A percentile compares a stretch with the other conserved stretches of the same genome.
phyloP scores from a whole-genome alignment of 164 flowering plant species.

The Pachysandra terminalis region DNA sequence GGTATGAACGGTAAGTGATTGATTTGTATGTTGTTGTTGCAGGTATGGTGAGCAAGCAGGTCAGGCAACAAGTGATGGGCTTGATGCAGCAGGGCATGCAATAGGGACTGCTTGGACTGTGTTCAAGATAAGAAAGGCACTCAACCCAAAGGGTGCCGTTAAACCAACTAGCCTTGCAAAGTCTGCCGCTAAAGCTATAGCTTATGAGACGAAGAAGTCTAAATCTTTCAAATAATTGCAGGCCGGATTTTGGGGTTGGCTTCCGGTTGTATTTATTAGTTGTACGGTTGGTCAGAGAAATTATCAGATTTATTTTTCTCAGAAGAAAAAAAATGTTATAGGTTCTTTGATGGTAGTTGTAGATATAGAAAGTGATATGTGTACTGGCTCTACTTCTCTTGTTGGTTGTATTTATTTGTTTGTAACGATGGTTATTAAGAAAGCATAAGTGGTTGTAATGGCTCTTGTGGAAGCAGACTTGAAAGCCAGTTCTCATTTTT shows the following conservation, averaged over 20 bases:
- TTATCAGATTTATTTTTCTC: too few species aligned
- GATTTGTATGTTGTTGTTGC: constrained; percentile 6
- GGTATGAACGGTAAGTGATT: neutral
- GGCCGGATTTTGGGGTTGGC: neutral
- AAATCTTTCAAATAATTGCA: constrained; percentile 22
- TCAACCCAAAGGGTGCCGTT: constrained; percentile 70
- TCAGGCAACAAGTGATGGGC: constrained; percentile 61
- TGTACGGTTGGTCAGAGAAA: too few species aligned
- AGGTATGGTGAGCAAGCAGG: constrained; percentile 88
- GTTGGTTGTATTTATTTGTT: too few species aligned
- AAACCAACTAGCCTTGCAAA: constrained; percentile 60
- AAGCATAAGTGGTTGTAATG: too few species aligned
- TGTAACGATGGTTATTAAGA: too few species aligned
- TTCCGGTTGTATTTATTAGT: too few species aligned
- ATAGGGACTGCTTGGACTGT: constrained; percentile 90
- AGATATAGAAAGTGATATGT: too few species aligned
- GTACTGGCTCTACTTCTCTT: too few species aligned
- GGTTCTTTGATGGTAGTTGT: too few species aligned
- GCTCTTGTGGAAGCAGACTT: too few species aligned
- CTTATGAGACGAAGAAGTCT: constrained; percentile 32
- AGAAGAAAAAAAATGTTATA: too few species aligned
- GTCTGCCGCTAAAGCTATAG: constrained; percentile 47
- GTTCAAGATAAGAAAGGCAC: constrained; percentile 73
- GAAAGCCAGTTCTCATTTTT: too few species aligned
- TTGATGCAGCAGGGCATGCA: constrained; percentile 89